Evolutionary conservation across 192 early-diverging fungal genomes (phyloP).

Genomic region (Phlyctochytrium bullatum): DNA sequence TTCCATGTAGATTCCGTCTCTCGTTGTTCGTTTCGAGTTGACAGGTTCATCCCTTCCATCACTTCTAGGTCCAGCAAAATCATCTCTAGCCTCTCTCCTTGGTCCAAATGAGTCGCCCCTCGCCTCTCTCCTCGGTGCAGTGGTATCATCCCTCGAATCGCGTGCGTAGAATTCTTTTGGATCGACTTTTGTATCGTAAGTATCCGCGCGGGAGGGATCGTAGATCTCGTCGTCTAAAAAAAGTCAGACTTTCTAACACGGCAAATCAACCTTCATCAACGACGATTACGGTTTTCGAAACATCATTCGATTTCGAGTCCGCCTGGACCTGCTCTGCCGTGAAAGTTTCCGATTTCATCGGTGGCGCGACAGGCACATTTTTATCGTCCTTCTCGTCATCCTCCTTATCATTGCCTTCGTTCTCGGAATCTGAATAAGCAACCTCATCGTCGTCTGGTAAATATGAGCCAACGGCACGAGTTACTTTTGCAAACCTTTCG

Average conservation of each 20-base stretch:
- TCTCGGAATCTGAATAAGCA: slow-evolving; percentile 8
- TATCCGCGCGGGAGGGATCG: neutral
- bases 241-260: neutral
- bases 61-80: neutral
- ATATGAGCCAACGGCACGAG: neutral
- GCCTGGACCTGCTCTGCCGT: no score
- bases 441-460: neutral
- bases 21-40: no score
- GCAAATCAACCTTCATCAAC: neutral
- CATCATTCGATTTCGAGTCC: neutral
- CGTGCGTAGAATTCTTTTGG: neutral
- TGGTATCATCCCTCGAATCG: no score
- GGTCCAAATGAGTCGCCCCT: neutral
- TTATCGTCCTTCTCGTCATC: neutral
- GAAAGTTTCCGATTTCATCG: neutral
- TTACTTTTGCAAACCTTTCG: no score
- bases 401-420: neutral
- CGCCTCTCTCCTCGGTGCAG: neutral
- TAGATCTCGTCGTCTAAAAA: neutral
- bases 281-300: neutral
- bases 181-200: neutral
- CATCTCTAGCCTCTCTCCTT: neutral
- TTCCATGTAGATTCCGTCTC: no score
- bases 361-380: neutral
- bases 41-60: no score